phyloP scores from a whole-genome alignment of 2,329 filamentous ascomycete genomes.

The Aspergillus neoniger region DNA sequence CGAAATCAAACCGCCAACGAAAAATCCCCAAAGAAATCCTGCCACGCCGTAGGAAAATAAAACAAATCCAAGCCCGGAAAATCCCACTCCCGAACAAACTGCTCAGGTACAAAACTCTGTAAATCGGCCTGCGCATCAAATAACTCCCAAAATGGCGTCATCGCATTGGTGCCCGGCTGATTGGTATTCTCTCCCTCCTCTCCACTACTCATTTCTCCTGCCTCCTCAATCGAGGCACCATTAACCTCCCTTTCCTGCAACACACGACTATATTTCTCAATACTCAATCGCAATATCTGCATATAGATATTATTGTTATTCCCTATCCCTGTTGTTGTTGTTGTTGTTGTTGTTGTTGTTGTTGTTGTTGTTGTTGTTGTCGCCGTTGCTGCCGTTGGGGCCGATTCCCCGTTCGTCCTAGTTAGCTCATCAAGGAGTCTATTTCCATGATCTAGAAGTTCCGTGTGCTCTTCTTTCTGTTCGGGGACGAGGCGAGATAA shows the following conservation, averaged over 20 bases:
- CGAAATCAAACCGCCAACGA: slow-evolving; percentile 28
- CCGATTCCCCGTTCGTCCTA: slow-evolving; percentile 17
- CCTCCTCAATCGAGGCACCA: too few species aligned
- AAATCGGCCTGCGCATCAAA: slow-evolving; percentile 50
- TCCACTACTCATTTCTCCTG: background rate
- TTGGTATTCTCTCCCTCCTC: slow-evolving; percentile 12
- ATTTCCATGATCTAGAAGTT: slow-evolving; percentile 48
- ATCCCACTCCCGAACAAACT: slow-evolving; percentile 61
- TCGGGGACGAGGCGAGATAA: slow-evolving; percentile 54
- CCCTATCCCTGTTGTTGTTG: slow-evolving; percentile 42
- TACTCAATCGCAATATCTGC: slow-evolving; percentile 51
- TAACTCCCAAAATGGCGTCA: slow-evolving; percentile 35
- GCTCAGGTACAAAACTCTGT: slow-evolving; percentile 56
- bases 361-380: slow-evolving; percentile 40
- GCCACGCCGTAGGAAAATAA: slow-evolving; percentile 51
- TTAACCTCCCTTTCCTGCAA: slow-evolving; percentile 38
- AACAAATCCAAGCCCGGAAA: slow-evolving; percentile 58
- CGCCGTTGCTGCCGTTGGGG: slow-evolving; percentile 18
- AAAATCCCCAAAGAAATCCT: slow-evolving; percentile 52
- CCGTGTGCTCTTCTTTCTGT: slow-evolving; percentile 38
- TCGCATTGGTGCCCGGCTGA: background rate
- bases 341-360: slow-evolving; percentile 27
- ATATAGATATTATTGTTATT: slow-evolving; percentile 43
- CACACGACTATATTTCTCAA: slow-evolving; percentile 54
- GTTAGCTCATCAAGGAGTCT: slow-evolving; percentile 47